phyloP scores from a whole-genome alignment of 148 eudicot species.

The Camellia sinensis region DNA sequence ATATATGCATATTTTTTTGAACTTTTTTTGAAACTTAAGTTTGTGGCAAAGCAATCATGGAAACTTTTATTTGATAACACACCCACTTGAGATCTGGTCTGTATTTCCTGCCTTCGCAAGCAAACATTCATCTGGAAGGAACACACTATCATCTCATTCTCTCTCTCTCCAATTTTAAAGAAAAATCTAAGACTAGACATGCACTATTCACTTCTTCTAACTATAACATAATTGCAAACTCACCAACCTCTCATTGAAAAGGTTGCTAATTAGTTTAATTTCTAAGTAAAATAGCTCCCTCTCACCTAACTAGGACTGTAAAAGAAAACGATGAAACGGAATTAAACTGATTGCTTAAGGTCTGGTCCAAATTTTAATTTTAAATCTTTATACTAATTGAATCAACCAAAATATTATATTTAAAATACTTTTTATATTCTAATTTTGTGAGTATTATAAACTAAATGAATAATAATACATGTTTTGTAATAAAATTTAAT shows the following conservation, averaged over 20 bases:
- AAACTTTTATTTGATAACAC: slow-evolving; percentile 16
- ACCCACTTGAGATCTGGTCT: slow-evolving; percentile 17
- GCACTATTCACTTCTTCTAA: neutral
- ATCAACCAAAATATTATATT: too few relatives aligned
- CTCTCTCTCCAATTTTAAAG: neutral
- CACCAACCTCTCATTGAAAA: neutral
- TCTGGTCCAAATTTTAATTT: too few relatives aligned
- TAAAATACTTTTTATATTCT: too few relatives aligned
- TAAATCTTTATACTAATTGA: too few relatives aligned
- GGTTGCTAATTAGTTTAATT: neutral
- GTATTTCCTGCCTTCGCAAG: slow-evolving; percentile 28
- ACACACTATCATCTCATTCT: too few relatives aligned
- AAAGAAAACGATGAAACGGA: neutral
- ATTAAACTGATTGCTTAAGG: too few relatives aligned
- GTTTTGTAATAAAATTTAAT: too few relatives aligned
- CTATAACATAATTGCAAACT: slow-evolving; percentile 6
- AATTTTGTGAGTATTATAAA: too few relatives aligned
- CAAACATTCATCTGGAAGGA: slow-evolving; percentile 15
- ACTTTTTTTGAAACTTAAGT: too few relatives aligned
- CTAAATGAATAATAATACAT: too few relatives aligned
- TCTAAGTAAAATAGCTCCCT: slow-evolving; percentile 17
- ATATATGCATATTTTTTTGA: neutral
- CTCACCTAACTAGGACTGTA: slow-evolving; percentile 14
- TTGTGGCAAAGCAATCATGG: neutral
- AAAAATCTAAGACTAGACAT: too few relatives aligned